These are phyloP conservation scores for Guadua angustifolia DNA, from an alignment of 176 grass and related monocot genomes.

Conservation along the genomic window DNA sequence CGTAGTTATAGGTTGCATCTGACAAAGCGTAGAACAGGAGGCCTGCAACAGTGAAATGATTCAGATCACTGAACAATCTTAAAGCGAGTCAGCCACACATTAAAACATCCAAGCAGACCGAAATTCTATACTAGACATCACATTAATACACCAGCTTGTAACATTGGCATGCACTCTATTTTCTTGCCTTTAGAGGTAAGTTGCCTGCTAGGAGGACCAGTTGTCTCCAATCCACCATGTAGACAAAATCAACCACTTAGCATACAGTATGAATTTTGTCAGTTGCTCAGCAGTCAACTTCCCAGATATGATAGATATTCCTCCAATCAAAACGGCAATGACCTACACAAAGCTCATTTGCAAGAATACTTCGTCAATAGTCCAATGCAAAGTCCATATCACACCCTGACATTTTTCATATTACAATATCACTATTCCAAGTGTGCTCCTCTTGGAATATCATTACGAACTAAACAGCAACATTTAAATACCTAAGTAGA, in stretches of 20 bases:
- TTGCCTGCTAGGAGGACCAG: conserved; percentile 81
- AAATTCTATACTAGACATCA: conserved; percentile 5
- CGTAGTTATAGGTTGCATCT: no score
- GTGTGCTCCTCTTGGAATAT: not conserved
- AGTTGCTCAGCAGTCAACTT: conserved; percentile 84
- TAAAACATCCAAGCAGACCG: conserved; percentile 1
- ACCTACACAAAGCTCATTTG: conserved; percentile 90
- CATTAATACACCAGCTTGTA: not conserved
- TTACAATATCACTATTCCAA: not conserved
- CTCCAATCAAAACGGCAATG: conserved; percentile 93
- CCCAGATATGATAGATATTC: conserved; percentile 88
- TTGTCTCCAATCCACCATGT: conserved; percentile 99
- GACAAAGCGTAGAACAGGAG: no score
- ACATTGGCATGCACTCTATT: conserved; percentile 10
- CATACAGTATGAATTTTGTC: conserved; percentile 95
- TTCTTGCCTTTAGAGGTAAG: conserved; percentile 77
- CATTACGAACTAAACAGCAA: not conserved
- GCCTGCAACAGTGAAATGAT: conserved; percentile 51
- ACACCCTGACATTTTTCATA: conserved; percentile 2
- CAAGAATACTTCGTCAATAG: conserved; percentile 58
- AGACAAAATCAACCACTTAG: conserved; percentile 95
- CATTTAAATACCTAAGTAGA: conserved; percentile 74
- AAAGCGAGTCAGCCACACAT: not conserved
- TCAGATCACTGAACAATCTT: conserved; percentile 1
- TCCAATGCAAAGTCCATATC: conserved; percentile 32